Percentiles rank a stretch among this genome's conserved stretches.
phyloP scores from a whole-genome alignment of 164 flowering plant species.

The Saururus chinensis region DNA sequence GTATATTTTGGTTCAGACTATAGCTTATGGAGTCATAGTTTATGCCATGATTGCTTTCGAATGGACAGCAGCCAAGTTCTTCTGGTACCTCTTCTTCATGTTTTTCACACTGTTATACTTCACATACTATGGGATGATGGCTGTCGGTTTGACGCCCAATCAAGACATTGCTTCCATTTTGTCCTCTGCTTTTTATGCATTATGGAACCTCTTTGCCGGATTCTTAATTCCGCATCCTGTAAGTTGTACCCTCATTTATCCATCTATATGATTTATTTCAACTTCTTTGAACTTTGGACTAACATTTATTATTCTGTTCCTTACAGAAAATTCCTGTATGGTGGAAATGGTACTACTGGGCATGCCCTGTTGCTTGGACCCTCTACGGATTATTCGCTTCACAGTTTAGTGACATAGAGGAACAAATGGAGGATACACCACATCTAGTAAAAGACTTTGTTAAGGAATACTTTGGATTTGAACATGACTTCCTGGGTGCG shows the following conservation, averaged over 20 bases:
- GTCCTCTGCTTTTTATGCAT: slow-evolving; percentile 42
- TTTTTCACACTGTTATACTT: slow-evolving; percentile 51
- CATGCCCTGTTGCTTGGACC: slow-evolving; percentile 45
- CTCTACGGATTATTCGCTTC: slow-evolving; percentile 35
- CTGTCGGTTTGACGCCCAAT: slow-evolving; percentile 57
- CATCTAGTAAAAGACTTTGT: slow-evolving; percentile 23
- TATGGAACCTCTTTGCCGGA: slow-evolving; percentile 60
- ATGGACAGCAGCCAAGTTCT: slow-evolving; percentile 48
- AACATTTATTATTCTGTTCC: neutral
- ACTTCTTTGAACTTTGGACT: neutral
- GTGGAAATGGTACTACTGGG: slow-evolving; percentile 62
- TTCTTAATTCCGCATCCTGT: slow-evolving; percentile 49
- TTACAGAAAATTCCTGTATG: slow-evolving; percentile 26
- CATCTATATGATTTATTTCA: neutral
- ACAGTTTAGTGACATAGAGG: slow-evolving; percentile 28
- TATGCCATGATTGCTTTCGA: slow-evolving; percentile 58
- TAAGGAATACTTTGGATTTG: slow-evolving; percentile 29
- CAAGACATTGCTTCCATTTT: slow-evolving; percentile 41
- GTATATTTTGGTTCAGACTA: slow-evolving; percentile 29
- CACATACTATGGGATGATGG: slow-evolving; percentile 69
- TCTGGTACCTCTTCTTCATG: slow-evolving; percentile 57
- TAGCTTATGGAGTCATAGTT: slow-evolving; percentile 34
- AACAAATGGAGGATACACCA: slow-evolving; percentile 4
- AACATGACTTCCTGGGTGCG: slow-evolving; percentile 30
- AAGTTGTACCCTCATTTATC: slow-evolving; percentile 11